A percentile compares a stretch with the other conserved stretches of the same genome.
These are phyloP conservation scores for Triangularia setosa DNA, from an alignment of 2,329 filamentous ascomycete species.

Conservation along the genomic window DNA sequence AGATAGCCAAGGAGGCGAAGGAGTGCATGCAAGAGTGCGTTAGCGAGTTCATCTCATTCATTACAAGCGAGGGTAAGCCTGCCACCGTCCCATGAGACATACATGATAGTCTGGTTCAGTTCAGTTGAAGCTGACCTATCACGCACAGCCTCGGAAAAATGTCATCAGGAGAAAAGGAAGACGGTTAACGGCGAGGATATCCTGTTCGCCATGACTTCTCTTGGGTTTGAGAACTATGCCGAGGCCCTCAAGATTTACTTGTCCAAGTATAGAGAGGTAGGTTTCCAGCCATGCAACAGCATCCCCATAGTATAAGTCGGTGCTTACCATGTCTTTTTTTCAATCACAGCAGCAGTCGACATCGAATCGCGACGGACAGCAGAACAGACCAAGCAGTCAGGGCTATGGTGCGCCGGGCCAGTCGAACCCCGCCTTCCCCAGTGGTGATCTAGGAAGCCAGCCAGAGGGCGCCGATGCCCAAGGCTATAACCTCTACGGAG, in stretches of 20 bases:
- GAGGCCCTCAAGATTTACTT: conserved; percentile 98
- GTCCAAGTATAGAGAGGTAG: conserved; percentile 95
- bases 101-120: conserved; percentile 4
- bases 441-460: conserved; percentile 41
- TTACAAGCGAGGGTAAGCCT: conserved; percentile 90
- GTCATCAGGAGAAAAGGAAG: conserved; percentile 98
- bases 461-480: conserved; percentile 37
- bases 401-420: conserved; percentile 45
- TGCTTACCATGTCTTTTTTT: conserved; percentile 29
- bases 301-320: not conserved
- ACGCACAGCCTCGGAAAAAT: conserved; percentile 89
- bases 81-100: not conserved
- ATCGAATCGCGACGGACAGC: conserved; percentile 58
- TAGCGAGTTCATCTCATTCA: conserved; percentile 99
- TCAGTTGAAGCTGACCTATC: conserved; percentile 26
- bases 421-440: conserved; percentile 41
- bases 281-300: not conserved
- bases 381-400: conserved; percentile 49
- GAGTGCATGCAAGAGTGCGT: conserved; percentile 99
- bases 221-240: conserved; percentile 98
- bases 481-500: conserved; percentile 48
- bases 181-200: conserved; percentile 99
- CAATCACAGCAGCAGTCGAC: conserved; percentile 67
- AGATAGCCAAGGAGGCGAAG: conserved; percentile 98
- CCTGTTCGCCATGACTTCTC: conserved; percentile 96